Evolutionary conservation across 2,329 filamentous ascomycete genomes (phyloP).

Genomic region (Beauveria varroae): DNA sequence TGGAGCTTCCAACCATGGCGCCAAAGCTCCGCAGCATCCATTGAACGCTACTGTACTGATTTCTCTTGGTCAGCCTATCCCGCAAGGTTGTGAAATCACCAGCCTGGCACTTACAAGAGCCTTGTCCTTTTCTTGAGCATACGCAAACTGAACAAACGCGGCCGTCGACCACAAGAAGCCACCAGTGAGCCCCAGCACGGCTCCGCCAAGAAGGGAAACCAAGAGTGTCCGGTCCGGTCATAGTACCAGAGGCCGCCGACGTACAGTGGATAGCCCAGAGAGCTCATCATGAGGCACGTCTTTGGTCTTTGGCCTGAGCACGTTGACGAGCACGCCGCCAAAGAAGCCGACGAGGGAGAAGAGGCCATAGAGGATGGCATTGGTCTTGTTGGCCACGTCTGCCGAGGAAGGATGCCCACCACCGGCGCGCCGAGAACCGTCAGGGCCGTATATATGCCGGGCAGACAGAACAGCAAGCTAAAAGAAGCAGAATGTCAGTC

Average conservation of each 20-base stretch:
- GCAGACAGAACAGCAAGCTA: conserved; percentile 16
- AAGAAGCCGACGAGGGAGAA: conserved; percentile 13
- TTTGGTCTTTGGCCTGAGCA: conserved; percentile 13
- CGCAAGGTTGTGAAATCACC: no score
- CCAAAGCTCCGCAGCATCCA: conserved; percentile 10
- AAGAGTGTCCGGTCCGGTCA: conserved; percentile 12
- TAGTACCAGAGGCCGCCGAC: conserved; percentile 17
- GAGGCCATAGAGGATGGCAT: conserved; percentile 15
- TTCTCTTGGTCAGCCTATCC: not conserved
- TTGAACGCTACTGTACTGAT: conserved; percentile 10
- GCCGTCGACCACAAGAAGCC: conserved; percentile 16
- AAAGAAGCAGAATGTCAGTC: not conserved
- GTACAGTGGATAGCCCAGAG: conserved; percentile 16
- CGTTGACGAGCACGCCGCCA: conserved; percentile 15
- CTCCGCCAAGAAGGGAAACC: conserved; percentile 16
- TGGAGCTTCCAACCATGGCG: conserved; percentile 10
- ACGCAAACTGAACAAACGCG: conserved; percentile 9
- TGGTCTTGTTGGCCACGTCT: conserved; percentile 15
- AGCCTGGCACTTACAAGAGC: not conserved
- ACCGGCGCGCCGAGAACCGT: conserved; percentile 19
- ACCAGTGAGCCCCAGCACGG: conserved; percentile 14
- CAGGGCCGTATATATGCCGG: conserved; percentile 18
- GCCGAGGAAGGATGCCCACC: conserved; percentile 14
- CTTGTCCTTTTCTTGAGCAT: conserved; percentile 12
- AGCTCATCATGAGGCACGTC: conserved; percentile 14